Evolutionary conservation across 116 monocot genomes (phyloP).

Genomic region (Iris pallida): DNA sequence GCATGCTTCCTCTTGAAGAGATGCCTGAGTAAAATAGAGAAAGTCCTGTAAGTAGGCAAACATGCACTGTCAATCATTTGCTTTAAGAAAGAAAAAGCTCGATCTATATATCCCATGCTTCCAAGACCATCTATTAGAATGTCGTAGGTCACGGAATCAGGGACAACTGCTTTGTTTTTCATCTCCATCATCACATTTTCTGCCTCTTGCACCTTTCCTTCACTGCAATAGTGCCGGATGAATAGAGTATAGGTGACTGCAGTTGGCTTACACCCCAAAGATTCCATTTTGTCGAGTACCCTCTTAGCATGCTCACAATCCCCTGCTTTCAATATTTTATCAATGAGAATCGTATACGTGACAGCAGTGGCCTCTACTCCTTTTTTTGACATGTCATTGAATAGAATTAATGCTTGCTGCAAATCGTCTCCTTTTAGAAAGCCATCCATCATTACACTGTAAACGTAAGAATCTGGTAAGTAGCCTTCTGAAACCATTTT

Average conservation of each 20-base stretch:
- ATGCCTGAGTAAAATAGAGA: constrained; percentile 38
- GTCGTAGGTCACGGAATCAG: constrained; percentile 40
- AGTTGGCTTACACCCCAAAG: constrained; percentile 39
- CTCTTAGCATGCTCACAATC: constrained; percentile 34
- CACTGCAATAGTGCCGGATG: constrained; percentile 45
- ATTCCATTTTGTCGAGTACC: constrained; percentile 50
- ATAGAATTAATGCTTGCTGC: constrained; percentile 31
- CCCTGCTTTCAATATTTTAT: constrained; percentile 38
- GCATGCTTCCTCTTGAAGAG: constrained; percentile 22
- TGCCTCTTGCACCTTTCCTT: constrained; percentile 41
- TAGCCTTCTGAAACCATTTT: constrained; percentile 37
- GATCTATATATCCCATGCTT: constrained; percentile 39
- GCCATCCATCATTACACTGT: constrained; percentile 44
- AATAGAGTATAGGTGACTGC: constrained; percentile 47
- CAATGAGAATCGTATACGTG: constrained; percentile 55
- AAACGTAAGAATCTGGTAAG: constrained; percentile 40
- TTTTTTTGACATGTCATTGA: constrained; percentile 35
- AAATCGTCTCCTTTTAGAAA: constrained; percentile 43
- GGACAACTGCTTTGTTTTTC: constrained; percentile 38
- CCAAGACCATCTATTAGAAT: constrained; percentile 52
- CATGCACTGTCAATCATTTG: constrained; percentile 34
- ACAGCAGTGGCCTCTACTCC: constrained; percentile 33
- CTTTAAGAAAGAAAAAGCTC: constrained; percentile 40
- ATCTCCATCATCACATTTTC: constrained; percentile 47
- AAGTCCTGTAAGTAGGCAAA: constrained; percentile 39